These are phyloP conservation scores for Alternaria ethzedia DNA, from an alignment of 2,329 filamentous ascomycete genomes.

Conservation along the genomic window DNA sequence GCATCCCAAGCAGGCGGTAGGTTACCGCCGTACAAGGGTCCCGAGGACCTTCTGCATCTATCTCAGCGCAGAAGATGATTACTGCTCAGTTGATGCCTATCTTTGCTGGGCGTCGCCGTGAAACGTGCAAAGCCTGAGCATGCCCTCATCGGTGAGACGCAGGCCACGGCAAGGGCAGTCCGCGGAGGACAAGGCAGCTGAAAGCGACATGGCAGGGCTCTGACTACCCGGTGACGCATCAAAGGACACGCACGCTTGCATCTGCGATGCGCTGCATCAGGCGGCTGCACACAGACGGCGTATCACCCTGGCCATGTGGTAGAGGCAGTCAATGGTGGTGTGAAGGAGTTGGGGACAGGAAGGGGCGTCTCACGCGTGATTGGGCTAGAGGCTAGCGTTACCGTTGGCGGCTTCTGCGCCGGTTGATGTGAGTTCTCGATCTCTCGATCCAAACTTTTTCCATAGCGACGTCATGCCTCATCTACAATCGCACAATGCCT, in stretches of 20 bases:
- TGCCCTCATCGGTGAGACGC: neutral
- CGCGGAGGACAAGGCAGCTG: conserved; percentile 1
- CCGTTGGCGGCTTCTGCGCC: conserved; percentile 9
- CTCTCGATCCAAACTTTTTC: conserved; percentile 21
- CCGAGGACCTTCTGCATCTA: neutral
- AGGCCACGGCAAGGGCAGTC: neutral
- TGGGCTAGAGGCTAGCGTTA: conserved; percentile 18
- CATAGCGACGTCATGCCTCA: conserved; percentile 12
- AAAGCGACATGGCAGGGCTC: neutral
- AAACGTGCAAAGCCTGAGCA: neutral
- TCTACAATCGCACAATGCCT: conserved; percentile 5
- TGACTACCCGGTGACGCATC: conserved; percentile 3
- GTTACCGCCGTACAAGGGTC: conserved; percentile 4
- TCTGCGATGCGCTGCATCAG: conserved; percentile 1
- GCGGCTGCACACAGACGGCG: conserved; percentile 3
- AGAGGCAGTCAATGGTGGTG: conserved; percentile 16
- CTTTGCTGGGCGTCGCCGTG: neutral
- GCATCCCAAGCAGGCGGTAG: conserved; percentile 9
- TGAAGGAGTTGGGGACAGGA: conserved; percentile 7
- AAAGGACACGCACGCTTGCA: neutral
- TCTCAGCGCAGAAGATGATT: neutral
- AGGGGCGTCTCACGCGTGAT: conserved; percentile 13
- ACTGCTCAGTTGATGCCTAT: neutral
- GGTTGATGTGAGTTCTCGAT: conserved; percentile 21
- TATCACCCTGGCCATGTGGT: conserved; percentile 26